phyloP scores from a whole-genome alignment of 2,329 filamentous ascomycete species.

The Aspergillus pseudotamarii region DNA sequence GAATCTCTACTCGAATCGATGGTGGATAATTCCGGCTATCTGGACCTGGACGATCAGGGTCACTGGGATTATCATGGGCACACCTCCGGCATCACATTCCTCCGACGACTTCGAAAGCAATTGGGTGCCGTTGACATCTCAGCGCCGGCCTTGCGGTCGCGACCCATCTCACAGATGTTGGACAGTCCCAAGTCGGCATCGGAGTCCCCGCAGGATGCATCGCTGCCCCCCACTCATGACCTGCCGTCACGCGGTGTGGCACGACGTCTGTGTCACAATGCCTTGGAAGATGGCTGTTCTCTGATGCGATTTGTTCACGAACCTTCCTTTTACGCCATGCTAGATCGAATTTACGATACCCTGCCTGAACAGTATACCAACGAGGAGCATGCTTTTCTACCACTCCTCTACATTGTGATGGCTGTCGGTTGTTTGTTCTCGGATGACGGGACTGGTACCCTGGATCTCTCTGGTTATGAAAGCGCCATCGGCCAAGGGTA shows the following conservation, averaged over 20 bases:
- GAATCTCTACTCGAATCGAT: conserved; percentile 86
- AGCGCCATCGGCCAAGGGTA: conserved; percentile 60
- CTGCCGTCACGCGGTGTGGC: conserved; percentile 68
- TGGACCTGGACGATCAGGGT: conserved; percentile 88
- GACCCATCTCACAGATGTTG: conserved; percentile 59
- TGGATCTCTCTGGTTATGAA: conserved; percentile 51
- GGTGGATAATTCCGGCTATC: conserved; percentile 87
- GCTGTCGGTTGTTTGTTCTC: conserved; percentile 75
- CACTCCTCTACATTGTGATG: conserved; percentile 70
- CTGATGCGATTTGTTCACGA: conserved; percentile 76
- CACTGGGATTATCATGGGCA: conserved; percentile 95
- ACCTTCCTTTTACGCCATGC: conserved; percentile 75
- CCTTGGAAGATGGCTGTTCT: conserved; percentile 64
- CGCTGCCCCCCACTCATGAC: conserved; percentile 60
- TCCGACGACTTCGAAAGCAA: conserved; percentile 83
- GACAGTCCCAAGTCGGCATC: conserved; percentile 70
- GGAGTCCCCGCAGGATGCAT: conserved; percentile 65
- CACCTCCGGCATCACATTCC: conserved; percentile 87
- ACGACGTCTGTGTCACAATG: conserved; percentile 59
- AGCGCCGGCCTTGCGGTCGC: conserved; percentile 54
- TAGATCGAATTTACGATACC: conserved; percentile 76
- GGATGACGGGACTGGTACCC: conserved; percentile 55
- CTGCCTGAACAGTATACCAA: conserved; percentile 64
- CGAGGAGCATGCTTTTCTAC: conserved; percentile 70
- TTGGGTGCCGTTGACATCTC: conserved; percentile 68